Evolutionary conservation across 2,329 filamentous ascomycete genomes (phyloP).

Genomic region (Shiraia bambusicola): DNA sequence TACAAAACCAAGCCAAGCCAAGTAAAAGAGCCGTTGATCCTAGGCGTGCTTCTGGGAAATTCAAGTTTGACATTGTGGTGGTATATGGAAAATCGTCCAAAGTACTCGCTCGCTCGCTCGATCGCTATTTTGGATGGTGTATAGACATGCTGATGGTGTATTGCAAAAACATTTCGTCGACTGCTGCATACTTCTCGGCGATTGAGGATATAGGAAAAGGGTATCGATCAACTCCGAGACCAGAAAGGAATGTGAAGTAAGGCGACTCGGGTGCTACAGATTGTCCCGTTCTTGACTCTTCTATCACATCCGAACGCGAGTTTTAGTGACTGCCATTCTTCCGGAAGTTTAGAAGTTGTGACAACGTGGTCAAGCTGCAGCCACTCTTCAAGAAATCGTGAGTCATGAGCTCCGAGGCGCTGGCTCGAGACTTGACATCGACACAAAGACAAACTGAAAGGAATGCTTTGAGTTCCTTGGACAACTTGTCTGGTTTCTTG

Average conservation of each 20-base stretch:
- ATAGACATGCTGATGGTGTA: neutral
- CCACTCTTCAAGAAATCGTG: constrained; percentile 95
- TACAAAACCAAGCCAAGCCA: too few relatives aligned
- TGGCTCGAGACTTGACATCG: constrained; percentile 91
- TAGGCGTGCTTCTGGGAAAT: too few relatives aligned
- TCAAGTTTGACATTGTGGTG: too few relatives aligned
- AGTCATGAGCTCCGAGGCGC: constrained; percentile 81
- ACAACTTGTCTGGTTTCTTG: constrained; percentile 97
- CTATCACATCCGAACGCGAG: constrained; percentile 1
- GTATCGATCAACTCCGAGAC: constrained; percentile 34
- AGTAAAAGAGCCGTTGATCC: too few relatives aligned
- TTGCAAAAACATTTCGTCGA: neutral
- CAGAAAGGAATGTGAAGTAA: constrained; percentile 4
- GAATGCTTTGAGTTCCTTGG: constrained; percentile 97
- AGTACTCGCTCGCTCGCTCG: neutral
- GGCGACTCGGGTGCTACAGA: constrained; percentile 2
- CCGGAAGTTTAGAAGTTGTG: constrained; percentile 80
- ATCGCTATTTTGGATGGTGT: neutral
- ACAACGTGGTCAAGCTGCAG: constrained; percentile 77
- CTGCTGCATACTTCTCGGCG: constrained; percentile 2
- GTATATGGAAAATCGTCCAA: too few relatives aligned
- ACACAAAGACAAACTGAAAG: constrained; percentile 94
- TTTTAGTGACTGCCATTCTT: constrained; percentile 63
- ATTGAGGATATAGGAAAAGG: constrained; percentile 28
- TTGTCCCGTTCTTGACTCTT: neutral